phyloP scores from a whole-genome alignment of 2,329 filamentous ascomycete genomes.

The Tolypocladium capitatum region DNA sequence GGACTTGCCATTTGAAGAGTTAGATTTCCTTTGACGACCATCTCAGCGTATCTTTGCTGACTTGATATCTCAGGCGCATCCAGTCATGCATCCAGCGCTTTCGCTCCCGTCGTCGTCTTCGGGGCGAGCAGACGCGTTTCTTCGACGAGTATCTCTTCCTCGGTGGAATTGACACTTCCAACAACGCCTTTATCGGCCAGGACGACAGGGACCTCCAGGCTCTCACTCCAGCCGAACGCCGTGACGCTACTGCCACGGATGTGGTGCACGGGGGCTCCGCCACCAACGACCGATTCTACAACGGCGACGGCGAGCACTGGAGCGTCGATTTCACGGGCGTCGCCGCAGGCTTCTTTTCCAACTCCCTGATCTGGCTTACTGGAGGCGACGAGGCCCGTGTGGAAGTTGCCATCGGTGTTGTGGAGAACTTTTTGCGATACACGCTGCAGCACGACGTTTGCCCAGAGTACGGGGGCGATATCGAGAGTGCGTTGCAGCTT shows the following conservation, averaged over 20 bases:
- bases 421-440: constrained; percentile 83
- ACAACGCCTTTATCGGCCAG: constrained; percentile 46
- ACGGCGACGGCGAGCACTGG: constrained; percentile 45
- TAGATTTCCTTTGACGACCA: constrained; percentile 4
- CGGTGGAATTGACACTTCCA: constrained; percentile 58
- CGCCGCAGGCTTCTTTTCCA: constrained; percentile 65
- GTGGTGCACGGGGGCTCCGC: constrained; percentile 36
- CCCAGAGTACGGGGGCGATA: constrained; percentile 58
- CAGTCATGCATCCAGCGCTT: constrained; percentile 77
- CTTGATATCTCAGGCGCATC: constrained; percentile 47
- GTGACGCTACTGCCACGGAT: constrained; percentile 49
- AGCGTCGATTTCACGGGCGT: constrained; percentile 69
- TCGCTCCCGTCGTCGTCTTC: constrained; percentile 61
- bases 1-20: constrained; percentile 43
- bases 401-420: constrained; percentile 46
- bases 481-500: constrained; percentile 50
- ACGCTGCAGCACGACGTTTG: constrained; percentile 75
- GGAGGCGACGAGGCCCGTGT: constrained; percentile 42
- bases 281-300: constrained; percentile 31
- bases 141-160: constrained; percentile 74
- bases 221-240: constrained; percentile 48
- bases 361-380: constrained; percentile 38
- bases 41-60: constrained; percentile 4
- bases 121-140: constrained; percentile 43
- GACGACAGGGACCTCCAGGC: constrained; percentile 38